phyloP scores from a whole-genome alignment of 108 stramenopile species.

The Aurantiochytrium sp. region DNA sequence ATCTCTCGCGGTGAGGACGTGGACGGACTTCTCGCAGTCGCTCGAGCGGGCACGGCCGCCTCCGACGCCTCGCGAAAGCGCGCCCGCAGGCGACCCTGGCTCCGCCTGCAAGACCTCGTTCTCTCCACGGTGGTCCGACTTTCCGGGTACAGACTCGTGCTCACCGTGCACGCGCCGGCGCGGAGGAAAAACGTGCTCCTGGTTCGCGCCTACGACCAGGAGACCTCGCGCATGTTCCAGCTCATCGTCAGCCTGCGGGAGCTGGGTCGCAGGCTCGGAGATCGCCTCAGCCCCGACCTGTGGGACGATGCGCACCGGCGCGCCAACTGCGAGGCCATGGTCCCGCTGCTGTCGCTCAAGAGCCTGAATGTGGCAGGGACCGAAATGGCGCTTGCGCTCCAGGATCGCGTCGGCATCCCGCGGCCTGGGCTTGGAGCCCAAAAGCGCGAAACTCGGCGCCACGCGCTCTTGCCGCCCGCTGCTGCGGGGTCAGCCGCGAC shows the following conservation, averaged over 20 bases:
- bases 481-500: no score
- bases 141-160: not conserved
- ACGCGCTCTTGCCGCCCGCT: no score
- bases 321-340: not conserved
- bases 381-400: not conserved
- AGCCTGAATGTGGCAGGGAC: not conserved
- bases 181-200: not conserved
- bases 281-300: not conserved
- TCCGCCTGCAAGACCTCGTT: not conserved
- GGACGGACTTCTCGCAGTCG: not conserved
- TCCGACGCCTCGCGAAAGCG: not conserved
- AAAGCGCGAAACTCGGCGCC: not conserved
- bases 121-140: not conserved
- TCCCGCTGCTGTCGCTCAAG: not conserved
- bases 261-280: not conserved
- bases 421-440: not conserved
- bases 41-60: not conserved
- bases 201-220: not conserved
- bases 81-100: not conserved
- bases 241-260: not conserved
- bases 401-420: not conserved
- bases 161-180: not conserved
- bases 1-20: not conserved
- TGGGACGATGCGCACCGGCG: not conserved
- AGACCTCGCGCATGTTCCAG: not conserved